Evolutionary conservation across 176 grass and related monocot genomes (phyloP), one percentile per base, ranked within the genome.

Genomic region (Elaeis guineensis): DNA sequence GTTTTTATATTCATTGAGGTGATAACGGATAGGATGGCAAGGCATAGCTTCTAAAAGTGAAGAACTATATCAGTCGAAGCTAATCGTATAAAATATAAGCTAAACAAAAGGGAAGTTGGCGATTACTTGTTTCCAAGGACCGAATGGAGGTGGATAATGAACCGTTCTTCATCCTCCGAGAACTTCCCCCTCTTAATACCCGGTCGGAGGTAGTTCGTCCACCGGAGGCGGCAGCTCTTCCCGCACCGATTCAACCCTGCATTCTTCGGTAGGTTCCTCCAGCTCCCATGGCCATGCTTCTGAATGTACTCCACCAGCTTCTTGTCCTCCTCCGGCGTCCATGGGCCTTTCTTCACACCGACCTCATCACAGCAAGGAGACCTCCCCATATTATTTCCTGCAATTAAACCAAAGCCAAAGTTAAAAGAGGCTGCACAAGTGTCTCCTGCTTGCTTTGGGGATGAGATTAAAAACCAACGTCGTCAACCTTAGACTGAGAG

Each of bases 321-420:
- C 63, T 62, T 35, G 58, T 77, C 73, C 73, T 77, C 73, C 64
- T 68, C 52, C 52, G 65, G 52, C 65, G 52, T 68, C 65, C 65
- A 68, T 0, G 65, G 65, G 17, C 65, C 65, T 64, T 77, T 77
- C 79, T 83, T 90, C 72, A 90, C 63, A 3, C 54, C 64, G 1
- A 71, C 55, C 67, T 77, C 74, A 21, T 83, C 74, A 56, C 76
- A 77, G 76, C 83, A 86, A 68, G 87, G 87, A 1, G 87, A 66
- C 65, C 73, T 90, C 64, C 76, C 83, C 87, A 86, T 84, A 21
- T 55, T 55, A 30, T 30, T 6, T 30, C 28, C 28, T 30, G 28
- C 28, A 6, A 6, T 30, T 30, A 30, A 30, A 30, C 28, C 28
- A 30, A 6, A 30, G 5, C 28, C 28, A 1, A 30, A 30, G 28